Evolutionary conservation across 108 stramenopile genomes (phyloP).

Genomic region (Poteriospumella lacustris): DNA sequence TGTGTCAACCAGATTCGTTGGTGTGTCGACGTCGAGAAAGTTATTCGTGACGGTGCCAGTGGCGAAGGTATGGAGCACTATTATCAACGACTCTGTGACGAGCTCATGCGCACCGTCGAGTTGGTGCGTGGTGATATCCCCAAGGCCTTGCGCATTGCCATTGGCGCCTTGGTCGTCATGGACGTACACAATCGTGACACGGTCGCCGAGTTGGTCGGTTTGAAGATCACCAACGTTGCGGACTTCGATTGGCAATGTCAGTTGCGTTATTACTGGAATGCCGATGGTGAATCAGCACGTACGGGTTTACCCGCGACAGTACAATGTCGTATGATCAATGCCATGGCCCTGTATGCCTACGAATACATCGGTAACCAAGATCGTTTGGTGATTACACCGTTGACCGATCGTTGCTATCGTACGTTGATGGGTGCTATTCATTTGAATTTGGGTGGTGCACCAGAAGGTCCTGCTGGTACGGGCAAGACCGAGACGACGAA

Average conservation of each 20-base stretch:
- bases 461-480: slow-evolving; percentile 63
- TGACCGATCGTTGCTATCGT: slow-evolving; percentile 66
- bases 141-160: slow-evolving; percentile 51
- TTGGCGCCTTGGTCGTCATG: slow-evolving; percentile 61
- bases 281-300: slow-evolving; percentile 40
- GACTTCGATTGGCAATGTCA: slow-evolving; percentile 67
- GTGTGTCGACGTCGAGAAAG: slow-evolving; percentile 48
- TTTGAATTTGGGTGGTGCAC: slow-evolving; percentile 61
- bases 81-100: background rate
- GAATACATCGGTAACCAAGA: slow-evolving; percentile 66
- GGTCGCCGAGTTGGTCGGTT: slow-evolving; percentile 28
- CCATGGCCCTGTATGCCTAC: slow-evolving; percentile 56
- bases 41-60: slow-evolving; percentile 18
- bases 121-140: slow-evolving; percentile 61
- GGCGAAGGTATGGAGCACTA: slow-evolving; percentile 2
- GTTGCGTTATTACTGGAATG: slow-evolving; percentile 64
- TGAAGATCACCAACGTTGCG: background rate
- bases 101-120: slow-evolving; percentile 54
- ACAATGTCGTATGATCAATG: slow-evolving; percentile 57
- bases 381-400: slow-evolving; percentile 64
- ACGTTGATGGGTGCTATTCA: slow-evolving; percentile 66
- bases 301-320: slow-evolving; percentile 53
- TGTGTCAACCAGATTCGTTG: slow-evolving; percentile 50
- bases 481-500: slow-evolving; percentile 68
- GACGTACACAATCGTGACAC: slow-evolving; percentile 66